A percentile compares a stretch with the other conserved stretches of the same genome.
Evolutionary conservation across 176 grass and related monocot species (phyloP).

Genomic region (Lolium rigidum): DNA sequence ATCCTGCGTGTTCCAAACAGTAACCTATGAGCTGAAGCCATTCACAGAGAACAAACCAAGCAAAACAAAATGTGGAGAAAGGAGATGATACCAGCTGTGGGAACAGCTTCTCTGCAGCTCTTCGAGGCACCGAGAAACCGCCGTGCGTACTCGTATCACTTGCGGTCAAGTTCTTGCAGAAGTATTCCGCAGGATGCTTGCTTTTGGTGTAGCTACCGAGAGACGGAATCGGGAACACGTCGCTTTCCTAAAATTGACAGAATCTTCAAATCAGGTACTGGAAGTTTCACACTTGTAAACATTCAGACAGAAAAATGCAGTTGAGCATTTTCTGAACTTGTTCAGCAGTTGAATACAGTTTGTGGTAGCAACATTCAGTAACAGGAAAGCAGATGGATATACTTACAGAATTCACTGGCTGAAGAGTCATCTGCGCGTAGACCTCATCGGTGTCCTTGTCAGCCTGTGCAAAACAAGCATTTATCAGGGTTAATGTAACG

Average conservation of each 20-base stretch:
- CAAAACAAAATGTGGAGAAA: constrained; percentile 11
- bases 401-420: constrained; percentile 91
- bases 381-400: not conserved
- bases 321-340: not conserved
- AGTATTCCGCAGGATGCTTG: constrained; percentile 90
- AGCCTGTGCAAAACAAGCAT: constrained; percentile 51
- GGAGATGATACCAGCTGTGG: constrained; percentile 71
- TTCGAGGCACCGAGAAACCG: constrained; percentile 94
- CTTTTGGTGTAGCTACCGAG: constrained; percentile 74
- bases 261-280: not conserved
- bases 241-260: constrained; percentile 74
- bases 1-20: constrained; percentile 61
- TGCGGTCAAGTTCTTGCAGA: constrained; percentile 93
- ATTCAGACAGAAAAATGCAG: not conserved
- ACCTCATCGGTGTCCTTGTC: constrained; percentile 99
- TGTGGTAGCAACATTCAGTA: not conserved
- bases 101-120: constrained; percentile 94
- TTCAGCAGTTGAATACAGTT: not conserved
- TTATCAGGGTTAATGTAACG: not conserved
- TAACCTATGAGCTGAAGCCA: constrained; percentile 30
- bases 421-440: constrained; percentile 95
- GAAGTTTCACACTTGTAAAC: not conserved
- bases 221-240: constrained; percentile 86
- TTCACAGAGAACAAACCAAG: not conserved
- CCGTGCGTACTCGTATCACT: constrained; percentile 98